Conservation (phyloP, 2,329 filamentous ascomycete genomes). For the Teratosphaeria destructans region DNA sequence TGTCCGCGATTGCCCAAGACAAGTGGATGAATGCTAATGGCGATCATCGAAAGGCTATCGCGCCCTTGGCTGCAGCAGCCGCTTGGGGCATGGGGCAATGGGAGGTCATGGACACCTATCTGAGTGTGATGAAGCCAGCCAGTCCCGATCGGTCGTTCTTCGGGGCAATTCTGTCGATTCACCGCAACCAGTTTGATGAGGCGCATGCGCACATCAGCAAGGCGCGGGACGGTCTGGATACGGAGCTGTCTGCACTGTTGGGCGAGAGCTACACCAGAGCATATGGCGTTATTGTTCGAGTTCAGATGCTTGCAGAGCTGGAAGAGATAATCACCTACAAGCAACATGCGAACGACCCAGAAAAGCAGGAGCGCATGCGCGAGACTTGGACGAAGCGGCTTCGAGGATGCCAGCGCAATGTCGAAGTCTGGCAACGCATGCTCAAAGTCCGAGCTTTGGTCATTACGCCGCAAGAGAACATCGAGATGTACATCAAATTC, state of each 20-base stretch:
- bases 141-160: constrained; percentile 97
- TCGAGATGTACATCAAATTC: constrained; percentile 99
- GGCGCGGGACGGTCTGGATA: constrained; percentile 85
- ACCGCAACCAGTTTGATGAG: constrained; percentile 91
- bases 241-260: constrained; percentile 89
- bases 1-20: constrained; percentile 79
- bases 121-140: constrained; percentile 85
- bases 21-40: constrained; percentile 85
- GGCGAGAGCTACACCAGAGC: constrained; percentile 97
- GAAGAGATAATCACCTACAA: constrained; percentile 99
- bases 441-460: constrained; percentile 88
- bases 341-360: constrained; percentile 66
- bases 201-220: constrained; percentile 82
- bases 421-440: constrained; percentile 98
- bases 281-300: constrained; percentile 93
- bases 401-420: constrained; percentile 89
- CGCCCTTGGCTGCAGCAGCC: constrained; percentile 84
- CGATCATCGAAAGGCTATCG: constrained; percentile 83
- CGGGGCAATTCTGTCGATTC: constrained; percentile 85
- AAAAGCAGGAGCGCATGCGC: constrained; percentile 83
- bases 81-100: constrained; percentile 96
- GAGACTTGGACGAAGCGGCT: constrained; percentile 92
- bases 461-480: constrained; percentile 82
- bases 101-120: constrained; percentile 96
- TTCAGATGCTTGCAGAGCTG: constrained; percentile 97